Conservation (phyloP, 2,329 filamentous ascomycete genomes). For the Trichoderma afroharzianum region DNA sequence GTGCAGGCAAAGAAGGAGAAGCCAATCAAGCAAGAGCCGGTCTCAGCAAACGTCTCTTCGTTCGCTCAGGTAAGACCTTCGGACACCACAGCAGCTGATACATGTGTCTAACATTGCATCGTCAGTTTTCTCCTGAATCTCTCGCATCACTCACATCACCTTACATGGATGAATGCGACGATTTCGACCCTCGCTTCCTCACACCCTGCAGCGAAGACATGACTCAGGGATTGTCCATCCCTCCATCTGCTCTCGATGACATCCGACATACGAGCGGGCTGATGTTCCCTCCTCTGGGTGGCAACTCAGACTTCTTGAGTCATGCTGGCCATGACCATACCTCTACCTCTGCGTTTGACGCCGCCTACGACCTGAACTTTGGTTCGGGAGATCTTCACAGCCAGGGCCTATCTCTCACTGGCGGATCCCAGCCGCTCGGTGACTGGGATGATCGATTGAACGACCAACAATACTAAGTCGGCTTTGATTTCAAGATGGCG, state of each 20-base stretch:
- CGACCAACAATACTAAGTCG: neutral
- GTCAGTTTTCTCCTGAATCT: constrained; percentile 38
- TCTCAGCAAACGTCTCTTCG: constrained; percentile 17
- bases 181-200: constrained; percentile 42
- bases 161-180: constrained; percentile 36
- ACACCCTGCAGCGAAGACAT: constrained; percentile 55
- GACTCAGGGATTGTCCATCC: constrained; percentile 26
- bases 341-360: constrained; percentile 34
- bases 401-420: constrained; percentile 25
- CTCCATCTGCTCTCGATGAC: constrained; percentile 30
- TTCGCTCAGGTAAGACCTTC: neutral
- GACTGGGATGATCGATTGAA: constrained; percentile 30
- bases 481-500: neutral
- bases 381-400: constrained; percentile 29
- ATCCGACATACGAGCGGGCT: constrained; percentile 12
- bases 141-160: constrained; percentile 30
- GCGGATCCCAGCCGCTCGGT: constrained; percentile 26
- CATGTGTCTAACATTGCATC: constrained; percentile 23
- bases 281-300: constrained; percentile 21
- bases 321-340: constrained; percentile 29
- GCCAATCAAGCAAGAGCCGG: constrained; percentile 40
- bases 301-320: constrained; percentile 28
- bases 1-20: constrained; percentile 33
- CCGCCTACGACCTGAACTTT: constrained; percentile 40
- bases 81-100: neutral